phyloP scores from a whole-genome alignment of 306 rosid genomes.

The Sicyos baderoa region DNA sequence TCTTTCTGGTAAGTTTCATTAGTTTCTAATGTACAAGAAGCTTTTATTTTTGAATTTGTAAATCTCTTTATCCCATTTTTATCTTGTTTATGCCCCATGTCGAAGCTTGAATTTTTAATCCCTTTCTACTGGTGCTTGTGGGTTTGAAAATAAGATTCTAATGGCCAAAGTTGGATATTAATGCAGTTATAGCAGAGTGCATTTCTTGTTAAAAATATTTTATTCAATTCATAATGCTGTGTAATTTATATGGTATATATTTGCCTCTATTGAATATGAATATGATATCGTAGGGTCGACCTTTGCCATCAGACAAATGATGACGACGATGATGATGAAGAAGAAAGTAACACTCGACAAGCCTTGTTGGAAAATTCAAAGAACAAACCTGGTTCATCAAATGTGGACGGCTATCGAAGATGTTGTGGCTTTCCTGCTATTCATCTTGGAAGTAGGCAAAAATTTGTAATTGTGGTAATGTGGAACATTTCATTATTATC shows the following conservation, averaged over 20 bases:
- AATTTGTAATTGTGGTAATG: slow-evolving; percentile 49
- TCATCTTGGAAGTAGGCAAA: slow-evolving; percentile 55
- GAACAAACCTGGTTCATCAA: slow-evolving; percentile 29
- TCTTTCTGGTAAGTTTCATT: slow-evolving; percentile 54
- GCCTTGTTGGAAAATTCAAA: slow-evolving; percentile 39
- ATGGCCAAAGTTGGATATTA: not conserved
- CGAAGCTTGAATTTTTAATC: not conserved
- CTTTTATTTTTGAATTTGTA: not conserved
- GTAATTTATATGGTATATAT: slow-evolving; percentile 26
- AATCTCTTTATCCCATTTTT: not conserved
- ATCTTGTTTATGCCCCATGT: not conserved
- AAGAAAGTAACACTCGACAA: slow-evolving; percentile 34
- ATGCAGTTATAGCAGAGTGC: not conserved
- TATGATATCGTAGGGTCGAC: slow-evolving; percentile 59
- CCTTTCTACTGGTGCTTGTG: slow-evolving; percentile 7
- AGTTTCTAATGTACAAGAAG: not conserved
- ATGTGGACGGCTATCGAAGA: slow-evolving; percentile 27
- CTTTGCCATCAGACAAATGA: slow-evolving; percentile 71
- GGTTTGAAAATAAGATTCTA: not conserved
- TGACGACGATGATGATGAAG: slow-evolving; percentile 54
- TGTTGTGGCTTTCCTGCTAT: slow-evolving; percentile 51
- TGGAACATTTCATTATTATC: slow-evolving; percentile 3
- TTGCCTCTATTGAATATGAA: slow-evolving; percentile 29
- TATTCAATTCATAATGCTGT: not conserved
- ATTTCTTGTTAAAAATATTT: not conserved